Conservation (phyloP, 768 basidiomycete genomes). For the Termitomyces sp. region DNA sequence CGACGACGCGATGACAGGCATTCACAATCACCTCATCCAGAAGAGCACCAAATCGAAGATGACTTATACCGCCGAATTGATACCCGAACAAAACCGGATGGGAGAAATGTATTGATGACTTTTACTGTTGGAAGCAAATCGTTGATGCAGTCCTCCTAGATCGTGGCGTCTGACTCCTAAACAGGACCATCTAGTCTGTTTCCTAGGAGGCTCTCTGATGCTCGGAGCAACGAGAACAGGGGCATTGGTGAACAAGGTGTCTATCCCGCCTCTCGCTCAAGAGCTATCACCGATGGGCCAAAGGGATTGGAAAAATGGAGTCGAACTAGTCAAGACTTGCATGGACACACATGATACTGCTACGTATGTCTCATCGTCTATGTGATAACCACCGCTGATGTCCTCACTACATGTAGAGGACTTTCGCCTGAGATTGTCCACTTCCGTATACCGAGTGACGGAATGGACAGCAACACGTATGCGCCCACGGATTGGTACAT, state of each 20-base stretch:
- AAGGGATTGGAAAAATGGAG: conserved; percentile 81
- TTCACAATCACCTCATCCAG: conserved; percentile 71
- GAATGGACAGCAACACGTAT: conserved; percentile 35
- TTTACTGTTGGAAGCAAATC: not conserved
- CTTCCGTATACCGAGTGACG: conserved; percentile 66
- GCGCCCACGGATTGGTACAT: conserved; percentile 84
- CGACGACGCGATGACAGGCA: conserved; percentile 77
- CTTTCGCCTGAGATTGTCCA: conserved; percentile 88
- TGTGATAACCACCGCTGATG: not conserved
- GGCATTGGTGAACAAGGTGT: conserved; percentile 47
- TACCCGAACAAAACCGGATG: conserved; percentile 45
- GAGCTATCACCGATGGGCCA: conserved; percentile 59
- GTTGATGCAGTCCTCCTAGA: conserved; percentile 29
- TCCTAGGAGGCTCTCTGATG: conserved; percentile 89
- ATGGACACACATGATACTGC: conserved; percentile 81
- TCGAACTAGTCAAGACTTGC: conserved; percentile 83
- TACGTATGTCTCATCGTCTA: conserved; percentile 51
- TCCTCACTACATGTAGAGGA: conserved; percentile 49
- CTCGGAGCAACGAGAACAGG: conserved; percentile 78
- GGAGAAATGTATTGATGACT: conserved; percentile 32
- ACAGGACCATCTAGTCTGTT: conserved; percentile 96
- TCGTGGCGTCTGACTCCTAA: conserved; percentile 78
- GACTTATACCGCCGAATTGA: conserved; percentile 80
- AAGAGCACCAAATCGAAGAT: conserved; percentile 56
- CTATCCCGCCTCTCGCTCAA: conserved; percentile 61